Percentiles rank a stretch among this genome's conserved stretches.
These are phyloP conservation scores for Cercophora newfieldiana DNA, from an alignment of 495 filamentous ascomycete species.

Conservation along the genomic window DNA sequence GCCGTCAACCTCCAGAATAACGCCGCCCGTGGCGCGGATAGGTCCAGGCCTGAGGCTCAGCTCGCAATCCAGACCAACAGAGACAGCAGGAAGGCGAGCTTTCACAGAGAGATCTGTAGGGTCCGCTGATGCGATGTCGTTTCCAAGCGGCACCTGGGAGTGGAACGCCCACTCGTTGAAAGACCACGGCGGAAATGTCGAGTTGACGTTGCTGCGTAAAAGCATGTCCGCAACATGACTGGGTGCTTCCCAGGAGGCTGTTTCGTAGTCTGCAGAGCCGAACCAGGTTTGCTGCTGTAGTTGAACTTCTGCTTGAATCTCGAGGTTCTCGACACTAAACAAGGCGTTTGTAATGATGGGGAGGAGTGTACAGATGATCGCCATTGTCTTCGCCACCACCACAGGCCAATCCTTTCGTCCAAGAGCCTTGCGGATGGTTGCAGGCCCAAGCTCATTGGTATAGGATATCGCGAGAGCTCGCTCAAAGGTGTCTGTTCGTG, in stretches of 20 bases:
- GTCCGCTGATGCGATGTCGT: not conserved
- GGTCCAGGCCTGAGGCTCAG: not conserved
- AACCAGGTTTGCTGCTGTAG: slow-evolving; percentile 7
- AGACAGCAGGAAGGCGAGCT: slow-evolving; percentile 7
- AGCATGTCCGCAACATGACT: slow-evolving; percentile 1
- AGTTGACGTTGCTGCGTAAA: slow-evolving; percentile 3
- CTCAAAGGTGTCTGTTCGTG: slow-evolving; percentile 7
- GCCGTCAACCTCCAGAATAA: not conserved
- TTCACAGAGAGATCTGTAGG: not conserved
- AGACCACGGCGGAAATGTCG: slow-evolving; percentile 9
- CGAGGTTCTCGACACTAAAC: slow-evolving; percentile 6
- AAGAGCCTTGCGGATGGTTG: not conserved
- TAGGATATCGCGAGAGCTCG: slow-evolving; percentile 6
- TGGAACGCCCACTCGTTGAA: slow-evolving; percentile 13
- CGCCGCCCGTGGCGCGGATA: not conserved
- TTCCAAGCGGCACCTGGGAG: not conserved
- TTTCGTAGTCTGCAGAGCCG: slow-evolving; percentile 8
- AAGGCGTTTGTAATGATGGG: slow-evolving; percentile 13
- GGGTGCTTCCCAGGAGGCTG: slow-evolving; percentile 4
- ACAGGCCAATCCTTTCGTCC: not conserved
- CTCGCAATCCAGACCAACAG: slow-evolving; percentile 1
- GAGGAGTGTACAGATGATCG: not conserved
- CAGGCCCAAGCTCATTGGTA: slow-evolving; percentile 9
- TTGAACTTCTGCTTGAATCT: not conserved
- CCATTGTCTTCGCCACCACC: slow-evolving; percentile 1